Evolutionary conservation across 768 basidiomycete genomes (phyloP).

Genomic region (Boletus rex-veris): DNA sequence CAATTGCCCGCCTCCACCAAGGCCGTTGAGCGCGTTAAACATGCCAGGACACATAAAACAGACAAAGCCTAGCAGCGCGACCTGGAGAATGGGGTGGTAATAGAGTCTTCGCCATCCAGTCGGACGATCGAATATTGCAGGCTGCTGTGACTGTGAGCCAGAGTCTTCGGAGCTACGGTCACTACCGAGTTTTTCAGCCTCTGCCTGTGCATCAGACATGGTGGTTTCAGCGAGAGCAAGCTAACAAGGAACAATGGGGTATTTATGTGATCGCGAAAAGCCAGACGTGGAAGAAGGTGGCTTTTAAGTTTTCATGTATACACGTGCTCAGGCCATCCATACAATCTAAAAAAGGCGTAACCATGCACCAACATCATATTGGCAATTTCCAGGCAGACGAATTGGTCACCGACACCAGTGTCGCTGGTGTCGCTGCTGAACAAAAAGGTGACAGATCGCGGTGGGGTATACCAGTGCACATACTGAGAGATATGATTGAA

Average conservation of each 20-base stretch:
- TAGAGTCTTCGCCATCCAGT: constrained; percentile 53
- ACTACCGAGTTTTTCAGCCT: constrained; percentile 17
- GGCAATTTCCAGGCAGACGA: no score
- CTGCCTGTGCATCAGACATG: constrained; percentile 22
- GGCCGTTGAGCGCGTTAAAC: constrained; percentile 76
- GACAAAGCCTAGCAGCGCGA: constrained; percentile 62
- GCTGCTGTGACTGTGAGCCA: constrained; percentile 6
- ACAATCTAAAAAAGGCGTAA: no score
- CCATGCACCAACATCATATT: no score
- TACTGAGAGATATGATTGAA: no score
- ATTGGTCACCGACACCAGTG: no score
- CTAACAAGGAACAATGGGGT: neutral
- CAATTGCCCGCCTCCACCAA: constrained; percentile 78
- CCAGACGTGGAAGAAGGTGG: neutral
- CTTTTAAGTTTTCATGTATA: neutral
- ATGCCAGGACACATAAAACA: constrained; percentile 60
- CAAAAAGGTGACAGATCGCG: no score
- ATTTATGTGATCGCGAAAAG: constrained; percentile 1
- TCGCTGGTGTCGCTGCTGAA: no score
- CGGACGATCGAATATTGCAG: constrained; percentile 42
- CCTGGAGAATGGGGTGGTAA: constrained; percentile 43
- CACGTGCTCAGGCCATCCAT: no score
- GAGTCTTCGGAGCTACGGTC: constrained; percentile 19
- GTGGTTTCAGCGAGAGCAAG: neutral
- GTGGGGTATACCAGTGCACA: no score